Conservation (phyloP, 2,329 filamentous ascomycete genomes). For the Claviceps monticola region DNA sequence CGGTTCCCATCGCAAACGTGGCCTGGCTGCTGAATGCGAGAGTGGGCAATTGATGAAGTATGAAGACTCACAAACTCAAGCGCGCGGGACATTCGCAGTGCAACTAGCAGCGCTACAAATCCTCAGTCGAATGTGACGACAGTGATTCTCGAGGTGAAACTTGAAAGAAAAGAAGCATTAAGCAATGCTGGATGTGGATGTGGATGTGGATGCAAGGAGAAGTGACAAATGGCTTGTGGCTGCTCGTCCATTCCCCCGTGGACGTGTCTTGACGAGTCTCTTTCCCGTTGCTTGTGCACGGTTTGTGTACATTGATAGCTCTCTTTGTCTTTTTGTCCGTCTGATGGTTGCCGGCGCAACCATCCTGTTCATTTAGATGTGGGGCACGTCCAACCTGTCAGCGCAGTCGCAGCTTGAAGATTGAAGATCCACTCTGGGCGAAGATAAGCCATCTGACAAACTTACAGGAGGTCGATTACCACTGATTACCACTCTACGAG, state of each 20-base stretch:
- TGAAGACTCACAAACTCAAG: conserved; percentile 13
- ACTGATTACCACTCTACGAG: neutral
- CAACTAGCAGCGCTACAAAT: conserved; percentile 6
- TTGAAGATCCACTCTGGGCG: neutral
- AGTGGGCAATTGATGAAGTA: neutral
- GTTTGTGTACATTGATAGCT: conserved; percentile 22
- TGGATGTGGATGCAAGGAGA: conserved; percentile 7
- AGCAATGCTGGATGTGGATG: conserved; percentile 15
- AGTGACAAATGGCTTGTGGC: conserved; percentile 1
- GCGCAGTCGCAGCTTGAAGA: neutral
- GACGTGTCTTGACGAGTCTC: conserved; percentile 1
- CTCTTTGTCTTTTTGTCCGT: neutral
- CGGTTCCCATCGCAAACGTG: neutral
- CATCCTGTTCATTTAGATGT: neutral
- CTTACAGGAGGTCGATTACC: neutral
- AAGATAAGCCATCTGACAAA: neutral
- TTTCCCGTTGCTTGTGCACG: conserved; percentile 3
- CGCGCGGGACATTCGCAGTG: conserved; percentile 15
- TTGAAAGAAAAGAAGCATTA: conserved; percentile 10
- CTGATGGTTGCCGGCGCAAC: conserved; percentile 16
- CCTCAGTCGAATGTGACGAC: neutral
- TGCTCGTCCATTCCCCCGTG: neutral
- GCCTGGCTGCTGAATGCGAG: neutral
- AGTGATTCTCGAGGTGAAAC: neutral
- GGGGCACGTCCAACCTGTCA: neutral